phyloP scores from a whole-genome alignment of 805 yeast genomes.

The Candida ovalis region DNA sequence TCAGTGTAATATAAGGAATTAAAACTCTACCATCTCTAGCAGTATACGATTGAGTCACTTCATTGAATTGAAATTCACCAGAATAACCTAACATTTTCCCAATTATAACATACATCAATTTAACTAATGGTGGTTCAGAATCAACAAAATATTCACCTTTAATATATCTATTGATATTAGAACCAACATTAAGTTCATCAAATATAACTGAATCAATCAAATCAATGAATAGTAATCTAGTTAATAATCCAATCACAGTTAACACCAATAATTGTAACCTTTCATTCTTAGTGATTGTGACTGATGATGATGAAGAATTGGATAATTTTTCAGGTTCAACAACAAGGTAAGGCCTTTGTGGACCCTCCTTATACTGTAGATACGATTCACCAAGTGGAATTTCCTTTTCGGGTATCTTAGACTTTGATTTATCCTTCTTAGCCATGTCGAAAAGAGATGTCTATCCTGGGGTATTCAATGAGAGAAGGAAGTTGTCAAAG shows the following conservation, averaged over 20 bases:
- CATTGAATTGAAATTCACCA: slow-evolving; percentile 56
- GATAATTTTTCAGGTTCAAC: not conserved
- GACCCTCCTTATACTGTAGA: slow-evolving; percentile 9
- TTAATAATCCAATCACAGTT: slow-evolving; percentile 38
- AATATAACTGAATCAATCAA: slow-evolving; percentile 78
- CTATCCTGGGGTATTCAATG: too few relatives aligned
- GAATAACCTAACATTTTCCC: slow-evolving; percentile 54
- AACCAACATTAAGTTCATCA: slow-evolving; percentile 92
- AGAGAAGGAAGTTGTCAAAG: not conserved
- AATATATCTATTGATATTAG: slow-evolving; percentile 77
- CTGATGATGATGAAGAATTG: not conserved
- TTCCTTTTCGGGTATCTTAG: too few relatives aligned
- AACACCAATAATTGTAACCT: slow-evolving; percentile 15
- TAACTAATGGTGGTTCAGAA: slow-evolving; percentile 77
- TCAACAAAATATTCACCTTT: slow-evolving; percentile 65
- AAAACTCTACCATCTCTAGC: slow-evolving; percentile 4
- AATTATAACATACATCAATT: slow-evolving; percentile 64
- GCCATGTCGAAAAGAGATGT: not conserved
- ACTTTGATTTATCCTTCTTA: not conserved
- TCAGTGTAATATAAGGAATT: slow-evolving; percentile 50
- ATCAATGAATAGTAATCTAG: slow-evolving; percentile 57
- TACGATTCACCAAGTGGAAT: too few relatives aligned
- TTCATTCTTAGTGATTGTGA: slow-evolving; percentile 4
- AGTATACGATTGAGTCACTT: slow-evolving; percentile 40
- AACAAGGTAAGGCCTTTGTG: slow-evolving; percentile 7